Base-by-base conservation (phyloP, 305 asterid genomes). In the Fraxinus sp. region DNA sequence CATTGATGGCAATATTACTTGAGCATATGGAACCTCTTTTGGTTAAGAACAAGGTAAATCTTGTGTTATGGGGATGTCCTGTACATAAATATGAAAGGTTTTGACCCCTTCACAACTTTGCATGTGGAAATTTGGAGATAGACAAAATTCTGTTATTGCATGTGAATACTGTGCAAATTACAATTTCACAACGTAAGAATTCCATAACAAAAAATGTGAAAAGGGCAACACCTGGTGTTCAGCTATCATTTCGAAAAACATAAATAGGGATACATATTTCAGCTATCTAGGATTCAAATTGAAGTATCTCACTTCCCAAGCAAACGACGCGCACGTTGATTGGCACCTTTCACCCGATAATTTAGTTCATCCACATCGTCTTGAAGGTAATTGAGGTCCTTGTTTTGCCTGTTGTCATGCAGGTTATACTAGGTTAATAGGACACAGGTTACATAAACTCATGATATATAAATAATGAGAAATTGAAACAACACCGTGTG, bases 301-400 rank as follows among this genome's bases (percentile, higher is more conserved):
- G 6, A 71, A 18, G 33, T 24, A 74, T 76, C 74, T 90, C 85
- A 94, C 89, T 94, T 87, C 13, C 86, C 89, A 41, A 93, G 28
- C 84, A 95, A 74, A 14, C 86, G 85, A 7, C 91, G 91, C 3
- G 97, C 94, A 4, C 97, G 97, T 73, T 81, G 87, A 84, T 90
- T 95, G 8, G 98, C 99, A 14, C 99, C 97, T 86, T 91, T 95
- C 32, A 95, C 97, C 76, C 99, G 86, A 13, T 90, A 85, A 55
- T 92, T 94, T 20, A 95, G 89, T 72, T 94, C 97, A 16, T 94
- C 99, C 13, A 93, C 91, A 78, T 95, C 97, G 7, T 82, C 92
- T 2, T 88, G 85, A 70, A 94, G 97, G 86, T 88, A 83, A 89
- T 93, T 98, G 9, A 95, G 92, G 52, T 98, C 93, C 88, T 90